phyloP scores from a whole-genome alignment of 2,329 filamentous ascomycete species.

The Alternaria novae-zelandiae region DNA sequence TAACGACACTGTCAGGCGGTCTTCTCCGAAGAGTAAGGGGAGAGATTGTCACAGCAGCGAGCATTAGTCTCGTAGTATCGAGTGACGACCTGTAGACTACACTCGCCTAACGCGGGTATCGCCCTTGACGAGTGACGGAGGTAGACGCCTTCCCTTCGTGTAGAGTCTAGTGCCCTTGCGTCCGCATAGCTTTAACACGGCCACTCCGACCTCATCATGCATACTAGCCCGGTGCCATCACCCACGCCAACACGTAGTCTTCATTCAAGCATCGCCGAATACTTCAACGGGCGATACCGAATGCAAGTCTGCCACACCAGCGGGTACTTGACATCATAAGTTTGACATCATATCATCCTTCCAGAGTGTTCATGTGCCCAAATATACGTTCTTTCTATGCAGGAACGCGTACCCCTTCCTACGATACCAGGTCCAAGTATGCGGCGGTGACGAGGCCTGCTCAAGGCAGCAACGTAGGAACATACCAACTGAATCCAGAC shows the following conservation, averaged over 20 bases:
- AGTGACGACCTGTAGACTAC: background rate
- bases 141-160: background rate
- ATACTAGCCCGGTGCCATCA: background rate
- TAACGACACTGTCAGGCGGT: background rate
- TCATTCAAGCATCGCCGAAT: background rate
- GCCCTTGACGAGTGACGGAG: background rate
- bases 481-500: background rate
- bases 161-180: background rate
- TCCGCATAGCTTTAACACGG: background rate
- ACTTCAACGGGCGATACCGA: background rate
- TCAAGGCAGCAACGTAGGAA: background rate
- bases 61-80: background rate
- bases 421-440: background rate
- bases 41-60: background rate
- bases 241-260: background rate
- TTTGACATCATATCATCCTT: background rate
- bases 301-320: background rate
- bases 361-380: background rate
- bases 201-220: background rate
- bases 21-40: background rate
- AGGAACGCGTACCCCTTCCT: constrained; percentile 3
- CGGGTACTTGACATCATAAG: background rate
- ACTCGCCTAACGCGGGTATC: background rate
- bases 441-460: background rate
- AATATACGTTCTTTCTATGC: background rate